Percentiles rank a stretch among this genome's conserved stretches.
Conservation (phyloP, 768 basidiomycete genomes). For the Omphalotus guepiniiformis region DNA sequence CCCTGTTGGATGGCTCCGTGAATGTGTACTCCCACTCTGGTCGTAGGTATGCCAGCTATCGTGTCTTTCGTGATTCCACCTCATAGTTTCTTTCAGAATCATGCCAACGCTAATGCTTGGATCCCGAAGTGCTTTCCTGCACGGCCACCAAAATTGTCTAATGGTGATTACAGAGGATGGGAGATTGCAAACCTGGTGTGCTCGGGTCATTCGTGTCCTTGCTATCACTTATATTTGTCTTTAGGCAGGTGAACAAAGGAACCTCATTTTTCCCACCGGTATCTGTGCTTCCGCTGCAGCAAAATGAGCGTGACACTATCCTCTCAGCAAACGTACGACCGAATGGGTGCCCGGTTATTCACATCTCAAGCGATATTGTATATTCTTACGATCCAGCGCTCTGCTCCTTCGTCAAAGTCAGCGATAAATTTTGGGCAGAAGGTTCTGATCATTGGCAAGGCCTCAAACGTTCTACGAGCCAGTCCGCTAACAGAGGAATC, state of each 20-base stretch:
- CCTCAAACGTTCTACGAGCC: conserved; percentile 47
- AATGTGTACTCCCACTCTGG: conserved; percentile 83
- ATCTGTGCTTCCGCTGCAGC: conserved; percentile 57
- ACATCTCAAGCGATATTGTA: conserved; percentile 71
- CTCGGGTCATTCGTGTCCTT: background rate
- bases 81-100: conserved; percentile 41
- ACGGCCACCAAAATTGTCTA: conserved; percentile 58
- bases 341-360: conserved; percentile 76
- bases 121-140: conserved; percentile 64
- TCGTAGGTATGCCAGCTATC: conserved; percentile 52
- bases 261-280: conserved; percentile 60
- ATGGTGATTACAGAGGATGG: conserved; percentile 72
- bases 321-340: conserved; percentile 64
- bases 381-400: conserved; percentile 76
- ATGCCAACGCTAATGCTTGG: conserved; percentile 76
- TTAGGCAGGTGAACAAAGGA: conserved; percentile 74
- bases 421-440: conserved; percentile 80
- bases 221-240: background rate
- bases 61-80: conserved; percentile 1
- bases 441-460: conserved; percentile 83
- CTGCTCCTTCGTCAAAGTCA: conserved; percentile 67
- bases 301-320: conserved; percentile 54
- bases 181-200: conserved; percentile 72
- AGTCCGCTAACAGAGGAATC: conserved; percentile 43
- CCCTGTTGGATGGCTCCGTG: conserved; percentile 75